Evolutionary conservation across 2,329 filamentous ascomycete genomes (phyloP).

Genomic region (Exophiala xenobiotica): DNA sequence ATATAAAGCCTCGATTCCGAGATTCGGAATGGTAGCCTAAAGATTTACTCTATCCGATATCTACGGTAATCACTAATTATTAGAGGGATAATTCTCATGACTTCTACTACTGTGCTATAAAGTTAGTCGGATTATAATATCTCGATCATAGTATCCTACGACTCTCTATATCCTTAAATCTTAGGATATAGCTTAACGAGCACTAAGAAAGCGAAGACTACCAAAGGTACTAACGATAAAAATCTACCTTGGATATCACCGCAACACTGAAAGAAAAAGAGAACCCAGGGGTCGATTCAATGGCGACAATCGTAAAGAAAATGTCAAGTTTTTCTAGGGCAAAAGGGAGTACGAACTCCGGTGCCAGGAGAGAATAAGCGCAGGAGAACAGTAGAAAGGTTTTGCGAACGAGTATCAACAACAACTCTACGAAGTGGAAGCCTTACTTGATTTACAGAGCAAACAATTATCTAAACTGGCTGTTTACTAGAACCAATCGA

Average conservation of each 20-base stretch:
- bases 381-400: background rate
- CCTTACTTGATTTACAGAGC: background rate
- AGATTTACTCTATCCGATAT: no score
- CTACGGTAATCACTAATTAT: no score
- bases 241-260: background rate
- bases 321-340: background rate
- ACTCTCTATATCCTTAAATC: no score
- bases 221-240: background rate
- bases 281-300: background rate
- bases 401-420: background rate
- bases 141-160: background rate
- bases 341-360: background rate
- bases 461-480: background rate
- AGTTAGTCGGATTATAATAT: background rate
- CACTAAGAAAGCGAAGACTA: background rate
- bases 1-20: no score
- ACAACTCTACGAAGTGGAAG: conserved; percentile 1
- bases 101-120: background rate
- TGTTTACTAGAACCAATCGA: background rate
- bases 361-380: background rate
- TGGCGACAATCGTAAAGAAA: conserved; percentile 2
- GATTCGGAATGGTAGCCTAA: no score
- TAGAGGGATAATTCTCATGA: no score
- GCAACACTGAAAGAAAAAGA: background rate
- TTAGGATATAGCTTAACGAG: background rate